Percentiles rank a stretch among this genome's conserved stretches.
Evolutionary conservation across 768 basidiomycete species (phyloP).

Genomic region (Tylopilus balloui): DNA sequence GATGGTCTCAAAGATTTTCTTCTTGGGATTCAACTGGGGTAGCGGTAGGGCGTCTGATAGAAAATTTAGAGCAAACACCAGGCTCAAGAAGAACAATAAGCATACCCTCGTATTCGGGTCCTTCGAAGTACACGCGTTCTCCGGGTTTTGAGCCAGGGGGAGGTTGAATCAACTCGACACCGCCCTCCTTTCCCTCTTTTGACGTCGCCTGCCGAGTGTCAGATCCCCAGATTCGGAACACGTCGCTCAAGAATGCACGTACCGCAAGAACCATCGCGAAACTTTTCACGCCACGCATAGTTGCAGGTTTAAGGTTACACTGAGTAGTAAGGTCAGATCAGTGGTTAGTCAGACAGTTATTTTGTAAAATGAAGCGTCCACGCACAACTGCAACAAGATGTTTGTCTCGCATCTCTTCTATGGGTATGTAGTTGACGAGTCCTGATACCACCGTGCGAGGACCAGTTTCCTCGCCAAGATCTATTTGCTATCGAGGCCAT

Average conservation of each 20-base stretch:
- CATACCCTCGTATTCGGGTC: conserved; percentile 77
- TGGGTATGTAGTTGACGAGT: conserved; percentile 92
- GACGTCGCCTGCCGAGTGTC: conserved; percentile 64
- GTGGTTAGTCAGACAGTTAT: not conserved
- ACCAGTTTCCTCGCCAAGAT: conserved; percentile 90
- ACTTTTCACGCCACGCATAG: conserved; percentile 96
- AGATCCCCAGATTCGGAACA: not conserved
- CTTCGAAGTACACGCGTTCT: conserved; percentile 94
- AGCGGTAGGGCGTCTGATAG: conserved; percentile 58
- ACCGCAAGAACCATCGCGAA: conserved; percentile 97
- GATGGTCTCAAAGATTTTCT: conserved; percentile 97
- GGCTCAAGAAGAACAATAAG: not conserved
- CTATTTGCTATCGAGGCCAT: conserved; percentile 68
- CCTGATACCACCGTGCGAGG: conserved; percentile 97
- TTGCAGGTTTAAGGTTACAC: conserved; percentile 94
- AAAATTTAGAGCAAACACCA: not conserved
- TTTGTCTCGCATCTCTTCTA: conserved; percentile 86
- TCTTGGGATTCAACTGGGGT: conserved; percentile 92
- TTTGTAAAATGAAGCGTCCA: not conserved
- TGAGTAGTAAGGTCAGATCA: conserved; percentile 22
- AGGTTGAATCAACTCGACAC: conserved; percentile 88
- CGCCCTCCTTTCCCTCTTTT: conserved; percentile 84
- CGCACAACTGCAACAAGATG: conserved; percentile 79
- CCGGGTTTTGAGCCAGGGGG: conserved; percentile 84
- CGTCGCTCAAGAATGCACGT: conserved; percentile 22